A percentile compares a stretch with the other conserved stretches of the same genome.
These are phyloP conservation scores for Protostelium mycophagum DNA, from an alignment of 78 protist genomes.

Conservation along the genomic window DNA sequence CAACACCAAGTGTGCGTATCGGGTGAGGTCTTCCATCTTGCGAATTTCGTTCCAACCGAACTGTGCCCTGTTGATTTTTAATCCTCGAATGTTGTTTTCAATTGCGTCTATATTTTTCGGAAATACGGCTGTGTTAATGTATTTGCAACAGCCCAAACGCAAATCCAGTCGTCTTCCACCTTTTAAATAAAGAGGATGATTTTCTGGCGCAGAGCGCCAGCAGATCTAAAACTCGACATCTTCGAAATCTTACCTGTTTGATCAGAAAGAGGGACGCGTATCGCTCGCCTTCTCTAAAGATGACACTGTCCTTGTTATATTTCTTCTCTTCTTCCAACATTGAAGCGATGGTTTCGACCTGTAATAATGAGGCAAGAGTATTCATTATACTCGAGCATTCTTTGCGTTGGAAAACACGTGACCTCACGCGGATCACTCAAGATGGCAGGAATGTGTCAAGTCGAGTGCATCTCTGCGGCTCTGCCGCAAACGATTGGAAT, in stretches of 20 bases:
- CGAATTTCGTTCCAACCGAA: conserved; percentile 11
- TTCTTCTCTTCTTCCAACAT: conserved; percentile 3
- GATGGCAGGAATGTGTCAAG: neutral
- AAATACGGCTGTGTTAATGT: too few species aligned
- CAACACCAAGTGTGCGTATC: conserved; percentile 14
- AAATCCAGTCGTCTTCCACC: too few species aligned
- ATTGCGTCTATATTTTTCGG: too few species aligned
- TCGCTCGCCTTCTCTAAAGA: conserved; percentile 31
- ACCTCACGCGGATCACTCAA: conserved; percentile 4
- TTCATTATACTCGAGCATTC: conserved; percentile 22
- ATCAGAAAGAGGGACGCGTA: conserved; percentile 25
- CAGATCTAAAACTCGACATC: too few species aligned
- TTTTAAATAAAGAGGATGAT: too few species aligned
- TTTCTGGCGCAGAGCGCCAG: too few species aligned
- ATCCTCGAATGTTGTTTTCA: too few species aligned
- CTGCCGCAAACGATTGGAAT: too few species aligned
- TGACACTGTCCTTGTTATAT: conserved; percentile 6
- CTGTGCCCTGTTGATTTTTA: conserved; percentile 11
- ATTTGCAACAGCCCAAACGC: too few species aligned
- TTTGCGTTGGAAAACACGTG: conserved; percentile 14
- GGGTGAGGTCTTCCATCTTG: neutral
- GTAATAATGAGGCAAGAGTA: conserved; percentile 24
- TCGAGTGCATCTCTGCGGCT: conserved; percentile 1
- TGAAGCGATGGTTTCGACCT: conserved; percentile 20
- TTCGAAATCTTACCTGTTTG: neutral